phyloP scores from a whole-genome alignment of 768 basidiomycete genomes.

The Ephemerocybe angulata region DNA sequence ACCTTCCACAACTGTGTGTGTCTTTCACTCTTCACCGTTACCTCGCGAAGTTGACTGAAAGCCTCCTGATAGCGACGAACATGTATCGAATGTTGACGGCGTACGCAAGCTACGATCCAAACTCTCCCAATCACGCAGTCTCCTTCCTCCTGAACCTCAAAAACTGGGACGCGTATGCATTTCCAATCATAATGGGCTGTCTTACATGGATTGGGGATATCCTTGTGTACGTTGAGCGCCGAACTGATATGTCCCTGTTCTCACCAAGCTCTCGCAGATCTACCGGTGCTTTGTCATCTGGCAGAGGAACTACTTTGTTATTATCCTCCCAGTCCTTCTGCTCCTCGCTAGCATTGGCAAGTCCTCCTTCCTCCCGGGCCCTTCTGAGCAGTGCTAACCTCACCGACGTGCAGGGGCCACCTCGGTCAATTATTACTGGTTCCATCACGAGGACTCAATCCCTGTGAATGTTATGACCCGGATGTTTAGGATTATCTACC shows the following conservation, averaged over 20 bases:
- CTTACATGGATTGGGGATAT: constrained; percentile 20
- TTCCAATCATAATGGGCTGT: constrained; percentile 13
- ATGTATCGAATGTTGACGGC: constrained; percentile 17
- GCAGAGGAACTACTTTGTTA: constrained; percentile 6
- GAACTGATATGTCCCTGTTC: background rate
- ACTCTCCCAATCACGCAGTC: constrained; percentile 4
- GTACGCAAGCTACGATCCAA: constrained; percentile 13
- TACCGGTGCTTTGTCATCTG: constrained; percentile 14
- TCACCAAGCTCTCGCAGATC: constrained; percentile 1
- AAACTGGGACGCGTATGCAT: constrained; percentile 19
- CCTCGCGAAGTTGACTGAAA: background rate
- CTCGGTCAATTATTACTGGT: constrained; percentile 7
- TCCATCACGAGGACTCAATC: constrained; percentile 3
- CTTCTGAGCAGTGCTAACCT: background rate
- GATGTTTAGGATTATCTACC: constrained; percentile 8
- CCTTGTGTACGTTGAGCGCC: constrained; percentile 10
- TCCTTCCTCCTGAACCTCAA: constrained; percentile 14
- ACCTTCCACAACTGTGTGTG: constrained; percentile 16
- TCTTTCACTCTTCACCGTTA: background rate
- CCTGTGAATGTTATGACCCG: background rate
- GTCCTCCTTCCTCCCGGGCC: background rate
- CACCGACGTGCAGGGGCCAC: background rate
- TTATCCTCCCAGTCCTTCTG: constrained; percentile 8
- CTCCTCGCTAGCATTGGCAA: constrained; percentile 11
- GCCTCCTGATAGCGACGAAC: constrained; percentile 5